Percentiles rank a stretch among this genome's conserved stretches.
These are phyloP conservation scores for Penicilliopsis zonata DNA, from an alignment of 495 filamentous ascomycete genomes.

Conservation along the genomic window DNA sequence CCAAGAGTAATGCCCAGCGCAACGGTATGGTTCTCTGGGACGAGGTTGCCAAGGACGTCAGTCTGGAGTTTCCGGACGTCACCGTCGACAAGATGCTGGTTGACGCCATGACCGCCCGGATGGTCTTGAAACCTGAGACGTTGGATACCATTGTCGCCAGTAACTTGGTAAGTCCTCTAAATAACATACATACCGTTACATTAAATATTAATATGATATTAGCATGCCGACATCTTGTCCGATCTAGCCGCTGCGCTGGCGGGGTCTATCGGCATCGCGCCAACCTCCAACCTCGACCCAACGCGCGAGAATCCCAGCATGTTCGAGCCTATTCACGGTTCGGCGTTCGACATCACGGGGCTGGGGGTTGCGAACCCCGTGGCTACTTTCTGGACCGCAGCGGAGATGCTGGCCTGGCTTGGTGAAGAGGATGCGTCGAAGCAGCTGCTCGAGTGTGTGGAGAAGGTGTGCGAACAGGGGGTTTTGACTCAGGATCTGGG, in stretches of 20 bases:
- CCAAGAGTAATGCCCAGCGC: constrained; percentile 46
- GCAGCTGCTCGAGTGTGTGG: constrained; percentile 44
- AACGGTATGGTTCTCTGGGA: constrained; percentile 50
- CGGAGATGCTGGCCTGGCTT: constrained; percentile 58
- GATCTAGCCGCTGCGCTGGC: constrained; percentile 45
- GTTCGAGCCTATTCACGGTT: constrained; percentile 59
- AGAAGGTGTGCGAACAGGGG: constrained; percentile 46
- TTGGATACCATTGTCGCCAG: constrained; percentile 46
- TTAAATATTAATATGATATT: background rate
- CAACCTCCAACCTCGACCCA: constrained; percentile 54
- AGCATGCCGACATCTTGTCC: constrained; percentile 46
- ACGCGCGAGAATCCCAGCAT: constrained; percentile 47
- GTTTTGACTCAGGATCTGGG: constrained; percentile 52
- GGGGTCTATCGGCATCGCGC: constrained; percentile 45
- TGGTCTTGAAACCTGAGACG: constrained; percentile 41
- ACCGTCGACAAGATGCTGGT: constrained; percentile 46
- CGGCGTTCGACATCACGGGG: constrained; percentile 61
- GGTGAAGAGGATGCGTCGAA: constrained; percentile 43
- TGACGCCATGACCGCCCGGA: constrained; percentile 46
- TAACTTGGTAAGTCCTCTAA: constrained; percentile 28
- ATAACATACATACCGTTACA: background rate
- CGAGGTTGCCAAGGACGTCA: constrained; percentile 33
- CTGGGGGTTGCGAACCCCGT: constrained; percentile 63
- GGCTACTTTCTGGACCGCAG: constrained; percentile 56
- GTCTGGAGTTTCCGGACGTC: constrained; percentile 39